phyloP scores from a whole-genome alignment of 1,139 yeast genomes.

The Lodderomyces parapsilosis region DNA sequence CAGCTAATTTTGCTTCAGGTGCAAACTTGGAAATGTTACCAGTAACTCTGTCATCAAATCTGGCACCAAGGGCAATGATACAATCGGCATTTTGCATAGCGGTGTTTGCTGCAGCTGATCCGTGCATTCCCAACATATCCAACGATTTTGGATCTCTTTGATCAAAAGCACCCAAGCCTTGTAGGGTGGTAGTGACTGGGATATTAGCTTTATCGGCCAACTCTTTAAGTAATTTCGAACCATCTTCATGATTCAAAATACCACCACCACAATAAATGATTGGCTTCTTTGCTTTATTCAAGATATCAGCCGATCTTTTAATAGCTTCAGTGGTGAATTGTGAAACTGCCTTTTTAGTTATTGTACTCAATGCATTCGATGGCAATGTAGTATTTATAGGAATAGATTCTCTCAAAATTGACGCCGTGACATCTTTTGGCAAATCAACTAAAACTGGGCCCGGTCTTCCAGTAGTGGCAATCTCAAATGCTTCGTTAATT shows the following conservation, averaged over 20 bases:
- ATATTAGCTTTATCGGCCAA: slow-evolving; percentile 87
- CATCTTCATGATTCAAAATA: slow-evolving; percentile 73
- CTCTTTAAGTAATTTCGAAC: slow-evolving; percentile 77
- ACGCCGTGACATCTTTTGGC: slow-evolving; percentile 97
- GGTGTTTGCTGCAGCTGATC: slow-evolving; percentile 89
- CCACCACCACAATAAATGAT: slow-evolving; percentile 92
- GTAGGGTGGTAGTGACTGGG: slow-evolving; percentile 94
- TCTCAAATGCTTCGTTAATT: slow-evolving; percentile 96
- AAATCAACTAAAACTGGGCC: slow-evolving; percentile 97
- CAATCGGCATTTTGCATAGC: slow-evolving; percentile 93
- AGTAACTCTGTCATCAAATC: slow-evolving; percentile 98
- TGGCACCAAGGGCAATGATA: slow-evolving; percentile 91
- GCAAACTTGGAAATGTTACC: slow-evolving; percentile 85
- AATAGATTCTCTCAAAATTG: slow-evolving; percentile 80
- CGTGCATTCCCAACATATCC: slow-evolving; percentile 99
- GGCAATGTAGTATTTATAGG: slow-evolving; percentile 87
- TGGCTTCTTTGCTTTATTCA: slow-evolving; percentile 85
- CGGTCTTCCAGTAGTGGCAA: slow-evolving; percentile 94
- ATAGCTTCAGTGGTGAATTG: slow-evolving; percentile 79
- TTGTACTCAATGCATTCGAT: slow-evolving; percentile 67
- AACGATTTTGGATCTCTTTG: slow-evolving; percentile 87
- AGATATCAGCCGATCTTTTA: slow-evolving; percentile 70
- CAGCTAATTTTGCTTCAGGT: slow-evolving; percentile 89
- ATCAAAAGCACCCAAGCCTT: slow-evolving; percentile 92
- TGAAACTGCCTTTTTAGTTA: slow-evolving; percentile 70